Percentiles rank a stretch among this genome's conserved stretches.
Evolutionary conservation across 2,329 filamentous ascomycete species (phyloP).

Genomic region (Dothistroma septosporum): DNA sequence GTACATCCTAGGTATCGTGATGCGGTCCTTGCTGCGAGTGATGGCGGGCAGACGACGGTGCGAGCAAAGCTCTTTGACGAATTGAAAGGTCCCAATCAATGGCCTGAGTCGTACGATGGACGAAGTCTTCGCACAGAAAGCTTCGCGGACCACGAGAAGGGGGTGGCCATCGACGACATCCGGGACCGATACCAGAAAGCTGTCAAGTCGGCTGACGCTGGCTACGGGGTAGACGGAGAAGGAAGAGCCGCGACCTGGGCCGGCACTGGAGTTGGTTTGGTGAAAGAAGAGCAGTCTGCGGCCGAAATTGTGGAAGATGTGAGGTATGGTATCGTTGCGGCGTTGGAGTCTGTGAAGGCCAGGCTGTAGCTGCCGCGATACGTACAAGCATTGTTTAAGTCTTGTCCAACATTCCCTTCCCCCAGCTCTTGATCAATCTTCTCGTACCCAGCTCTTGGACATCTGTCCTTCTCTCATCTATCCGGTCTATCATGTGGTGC

Average conservation of each 20-base stretch:
- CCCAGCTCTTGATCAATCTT: background rate
- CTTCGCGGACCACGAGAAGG: constrained; percentile 39
- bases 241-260: constrained; percentile 60
- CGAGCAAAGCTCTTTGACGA: constrained; percentile 51
- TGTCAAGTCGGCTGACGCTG: constrained; percentile 45
- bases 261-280: constrained; percentile 55
- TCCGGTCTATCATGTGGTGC: background rate
- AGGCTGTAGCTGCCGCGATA: constrained; percentile 5
- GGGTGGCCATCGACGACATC: constrained; percentile 41
- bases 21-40: constrained; percentile 44
- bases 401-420: background rate
- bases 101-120: constrained; percentile 56
- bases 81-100: constrained; percentile 53
- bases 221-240: constrained; percentile 44
- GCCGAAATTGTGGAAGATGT: constrained; percentile 51
- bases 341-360: constrained; percentile 25
- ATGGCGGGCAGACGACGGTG: constrained; percentile 51
- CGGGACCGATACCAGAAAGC: constrained; percentile 46
- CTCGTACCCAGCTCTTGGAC: too few relatives aligned
- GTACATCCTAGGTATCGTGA: constrained; percentile 42
- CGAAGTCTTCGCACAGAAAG: constrained; percentile 55
- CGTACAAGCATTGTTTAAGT: background rate
- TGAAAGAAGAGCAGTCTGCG: constrained; percentile 49
- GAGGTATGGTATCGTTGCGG: constrained; percentile 34
- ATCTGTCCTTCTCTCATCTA: background rate